Percentiles rank a stretch among this genome's conserved stretches.
phyloP scores from a whole-genome alignment of 768 basidiomycete genomes.

The Crepidotus variabilis region DNA sequence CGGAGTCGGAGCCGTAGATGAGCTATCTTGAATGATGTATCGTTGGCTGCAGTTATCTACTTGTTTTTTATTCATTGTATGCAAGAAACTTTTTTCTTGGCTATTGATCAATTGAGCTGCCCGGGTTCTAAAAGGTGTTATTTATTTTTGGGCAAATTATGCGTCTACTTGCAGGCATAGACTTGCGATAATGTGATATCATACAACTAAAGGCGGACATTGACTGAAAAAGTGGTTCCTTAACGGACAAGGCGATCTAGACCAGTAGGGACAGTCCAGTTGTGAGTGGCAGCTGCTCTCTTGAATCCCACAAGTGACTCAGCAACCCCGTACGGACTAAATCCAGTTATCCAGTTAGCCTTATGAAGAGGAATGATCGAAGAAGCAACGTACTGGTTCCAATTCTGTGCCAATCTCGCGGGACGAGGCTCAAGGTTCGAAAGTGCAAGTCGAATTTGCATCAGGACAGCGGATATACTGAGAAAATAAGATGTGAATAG shows the following conservation, averaged over 20 bases:
- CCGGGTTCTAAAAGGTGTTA: too few species aligned
- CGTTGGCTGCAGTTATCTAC: too few species aligned
- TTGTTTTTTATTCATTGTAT: too few species aligned
- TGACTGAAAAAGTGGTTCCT: background rate
- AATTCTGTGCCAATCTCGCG: conserved; percentile 51
- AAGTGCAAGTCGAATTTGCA: conserved; percentile 69
- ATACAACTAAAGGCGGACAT: background rate
- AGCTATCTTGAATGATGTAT: conserved; percentile 1
- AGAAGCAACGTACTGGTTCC: conserved; percentile 40
- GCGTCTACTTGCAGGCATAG: too few species aligned
- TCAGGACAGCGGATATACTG: conserved; percentile 46
- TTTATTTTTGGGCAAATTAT: too few species aligned
- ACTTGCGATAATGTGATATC: too few species aligned
- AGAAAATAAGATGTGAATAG: background rate
- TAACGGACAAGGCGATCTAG: conserved; percentile 32
- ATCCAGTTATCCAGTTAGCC: conserved; percentile 4
- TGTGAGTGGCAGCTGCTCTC: conserved; percentile 60
- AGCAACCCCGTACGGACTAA: conserved; percentile 42
- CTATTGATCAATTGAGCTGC: too few species aligned
- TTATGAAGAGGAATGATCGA: background rate
- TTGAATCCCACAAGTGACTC: conserved; percentile 65
- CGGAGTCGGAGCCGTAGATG: conserved; percentile 10
- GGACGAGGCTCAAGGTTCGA: conserved; percentile 64
- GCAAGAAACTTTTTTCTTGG: too few species aligned
- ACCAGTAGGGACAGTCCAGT: conserved; percentile 51